Base-by-base conservation (phyloP, 768 basidiomycete species). In the Gelatoporia subvermispora region DNA sequence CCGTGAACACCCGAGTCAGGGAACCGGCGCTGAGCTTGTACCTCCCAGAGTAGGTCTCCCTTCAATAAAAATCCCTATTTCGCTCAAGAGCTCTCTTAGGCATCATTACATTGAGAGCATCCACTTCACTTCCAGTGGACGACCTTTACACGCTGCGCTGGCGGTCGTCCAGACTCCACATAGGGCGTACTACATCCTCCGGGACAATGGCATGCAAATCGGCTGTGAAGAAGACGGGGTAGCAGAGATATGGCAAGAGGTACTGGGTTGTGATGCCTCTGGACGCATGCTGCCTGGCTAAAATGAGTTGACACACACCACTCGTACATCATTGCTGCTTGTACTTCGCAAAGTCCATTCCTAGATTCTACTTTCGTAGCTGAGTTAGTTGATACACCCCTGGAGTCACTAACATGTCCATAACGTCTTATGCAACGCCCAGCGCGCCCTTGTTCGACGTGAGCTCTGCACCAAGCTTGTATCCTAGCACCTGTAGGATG, bases 51-150 rank as follows among this genome's bases (percentile, higher is more conserved):
- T 86, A 59, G 45, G 78, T 64, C 4, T 47, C 21, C 17, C 41
- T 13, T 17, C 24, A 20, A 36, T 5, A 16, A 21, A 21, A 16
- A 11, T 22, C 49, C 23, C 28, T 25, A 35, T 13, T 16, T 47
- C n/a, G 44, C 28, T 21, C 43, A 17, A 9, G 25, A 4, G 24
- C 28, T n/a, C 17, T 40, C 17, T 28, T 24, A 90, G 87, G 34
- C 83, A 85, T 47, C 86, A 89, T 61, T 79, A 85, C 57, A 72
- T 90, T 15, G 88, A 91, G 60, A 85, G 86, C 58, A 65, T 88
- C 3, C 84, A 89, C 62, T 81, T 89, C 56, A 71, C 71, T 3
- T 68, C 76, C 0, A 57, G 65, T 8, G 68, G 74, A 8, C 55
- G 57, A 17, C 59, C 68, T 2, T 65, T 91, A 16, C 87, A 89